Base-by-base conservation (phyloP, 495 filamentous ascomycete species). In the Podospora tetraspora region DNA sequence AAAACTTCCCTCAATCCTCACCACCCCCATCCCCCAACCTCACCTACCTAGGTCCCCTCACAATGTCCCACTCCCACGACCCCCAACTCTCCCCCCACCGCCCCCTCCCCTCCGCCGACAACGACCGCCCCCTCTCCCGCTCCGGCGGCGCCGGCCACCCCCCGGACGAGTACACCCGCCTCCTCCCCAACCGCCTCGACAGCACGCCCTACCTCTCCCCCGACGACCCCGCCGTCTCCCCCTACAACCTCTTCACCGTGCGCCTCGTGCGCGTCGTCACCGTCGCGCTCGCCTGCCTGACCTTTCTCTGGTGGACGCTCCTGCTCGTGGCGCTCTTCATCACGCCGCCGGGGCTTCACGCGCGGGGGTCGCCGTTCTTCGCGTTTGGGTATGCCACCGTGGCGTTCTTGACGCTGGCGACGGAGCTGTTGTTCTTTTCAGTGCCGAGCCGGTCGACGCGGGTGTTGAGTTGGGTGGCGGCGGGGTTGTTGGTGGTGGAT, bases 161-260 rank as follows among this genome's bases (percentile, higher is more conserved):
- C 66, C 73, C 90, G 19, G 85, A 91, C 71, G 94, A 98, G 76
- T 85, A 89, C 67, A 92, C 92, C 19, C 84, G 90, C 37, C 81
- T 97, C 66, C 82, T 96, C 37, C 85, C 89, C 57, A 85, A 88
- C 62, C 80, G 81, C 62, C 70, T 83, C 62, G 76, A 81, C 66
- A 78, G 81, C 66, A 79, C 79, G 25, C 85, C 83, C 57, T 94
- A 90, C 72, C 81, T 97, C 57, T 91, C 90, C 69, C 94, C 94
- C n/a, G 92, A 97, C 84, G 94, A 97, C 78, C 95, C 94, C 63
- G 94, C 94, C 64, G 95, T 98, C 32, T 93, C 95, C 1, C 95
- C 95, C 0, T 97, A 97, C 80, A 99, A 99, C 74, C 88, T 97
- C 63, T 96, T 91, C 88, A 90, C 87, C 69, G 90, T 99, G 52